Base-by-base conservation (phyloP, 805 yeast species). In the Schwanniomyces polymorphus region DNA sequence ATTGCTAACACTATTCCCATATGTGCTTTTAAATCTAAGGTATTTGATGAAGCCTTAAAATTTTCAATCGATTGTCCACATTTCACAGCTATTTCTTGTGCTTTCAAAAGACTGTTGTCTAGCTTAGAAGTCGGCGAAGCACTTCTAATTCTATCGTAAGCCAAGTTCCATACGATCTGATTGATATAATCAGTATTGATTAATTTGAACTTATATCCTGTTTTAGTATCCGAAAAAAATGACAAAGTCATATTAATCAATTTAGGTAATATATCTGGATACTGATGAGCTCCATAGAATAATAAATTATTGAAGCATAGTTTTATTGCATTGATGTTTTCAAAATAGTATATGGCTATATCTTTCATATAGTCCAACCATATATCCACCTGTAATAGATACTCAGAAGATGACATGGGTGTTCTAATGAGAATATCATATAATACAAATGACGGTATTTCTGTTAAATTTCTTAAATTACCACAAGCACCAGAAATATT, bases 401-500 rank as follows among this genome's bases (percentile, higher is more conserved):
- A 53, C 34, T 74, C 78, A 5, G 60, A 52, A 17, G 50, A 49
- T 5, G 64, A 59, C 45, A 58, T 47, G 1, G 78, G 76, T 1
- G 74, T 62, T 40, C 81, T 59, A 1, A 61, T 49, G 2, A 75
- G 53, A 4, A 76, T 55, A 48, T 77, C 79, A 1, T 64, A 58
- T 1, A 64, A 41, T 1, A 77, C 63, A 54, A 69, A 73, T 0
- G 68, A 54, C 0, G 82, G 81, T 12, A 75, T 60, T 2, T 57
- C 50, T 1, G 58, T 44, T 8, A 60, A 48, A 14, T 65, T 62
- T 0, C 64, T 42, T 8, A 77, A 53, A 1, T 66, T 48, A 2
- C 48, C 33, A 46, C 78, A 74, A 3, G 76, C 67, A 2, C 54
- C 57, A 6, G 59, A 50, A 9, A 76, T 60, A 34, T 52, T 56